Evolutionary conservation across 2,329 filamentous ascomycete species (phyloP).

Genomic region (Penicillium sp.): DNA sequence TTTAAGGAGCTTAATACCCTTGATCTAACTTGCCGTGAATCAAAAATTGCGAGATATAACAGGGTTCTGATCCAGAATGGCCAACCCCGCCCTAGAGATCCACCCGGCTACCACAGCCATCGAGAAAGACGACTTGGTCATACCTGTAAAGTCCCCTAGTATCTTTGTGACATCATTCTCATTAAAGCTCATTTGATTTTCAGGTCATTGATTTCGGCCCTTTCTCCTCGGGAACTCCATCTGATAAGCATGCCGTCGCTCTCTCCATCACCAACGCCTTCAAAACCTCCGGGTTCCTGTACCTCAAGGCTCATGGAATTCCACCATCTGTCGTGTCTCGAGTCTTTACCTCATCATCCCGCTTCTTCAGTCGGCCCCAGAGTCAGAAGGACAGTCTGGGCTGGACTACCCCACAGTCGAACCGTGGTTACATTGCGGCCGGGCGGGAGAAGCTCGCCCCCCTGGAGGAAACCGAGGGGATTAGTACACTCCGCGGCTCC

Average conservation of each 20-base stretch:
- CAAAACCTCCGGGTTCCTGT: constrained; percentile 84
- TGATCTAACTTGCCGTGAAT: background rate
- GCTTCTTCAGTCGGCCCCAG: constrained; percentile 67
- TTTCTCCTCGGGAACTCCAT: constrained; percentile 64
- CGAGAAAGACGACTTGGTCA: constrained; percentile 46
- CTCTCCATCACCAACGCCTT: constrained; percentile 75
- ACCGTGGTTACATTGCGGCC: constrained; percentile 70
- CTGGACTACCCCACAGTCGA: constrained; percentile 72
- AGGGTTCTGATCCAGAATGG: constrained; percentile 1
- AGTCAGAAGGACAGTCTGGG: constrained; percentile 64
- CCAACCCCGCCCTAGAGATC: constrained; percentile 10
- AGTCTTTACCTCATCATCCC: constrained; percentile 67
- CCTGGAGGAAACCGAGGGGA: constrained; percentile 55
- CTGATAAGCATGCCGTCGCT: constrained; percentile 65
- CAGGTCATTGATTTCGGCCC: constrained; percentile 77
- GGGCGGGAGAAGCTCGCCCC: constrained; percentile 72
- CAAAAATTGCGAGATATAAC: background rate
- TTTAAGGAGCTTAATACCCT: background rate
- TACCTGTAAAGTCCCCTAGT: constrained; percentile 35
- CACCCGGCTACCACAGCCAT: constrained; percentile 35
- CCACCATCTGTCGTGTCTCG: constrained; percentile 57
- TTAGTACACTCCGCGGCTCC: constrained; percentile 58
- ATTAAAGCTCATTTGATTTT: constrained; percentile 1
- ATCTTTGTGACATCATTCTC: background rate
- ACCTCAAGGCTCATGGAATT: constrained; percentile 78